These are phyloP conservation scores for Exophiala viscosa DNA, from an alignment of 2,329 filamentous ascomycete genomes.

Conservation along the genomic window DNA sequence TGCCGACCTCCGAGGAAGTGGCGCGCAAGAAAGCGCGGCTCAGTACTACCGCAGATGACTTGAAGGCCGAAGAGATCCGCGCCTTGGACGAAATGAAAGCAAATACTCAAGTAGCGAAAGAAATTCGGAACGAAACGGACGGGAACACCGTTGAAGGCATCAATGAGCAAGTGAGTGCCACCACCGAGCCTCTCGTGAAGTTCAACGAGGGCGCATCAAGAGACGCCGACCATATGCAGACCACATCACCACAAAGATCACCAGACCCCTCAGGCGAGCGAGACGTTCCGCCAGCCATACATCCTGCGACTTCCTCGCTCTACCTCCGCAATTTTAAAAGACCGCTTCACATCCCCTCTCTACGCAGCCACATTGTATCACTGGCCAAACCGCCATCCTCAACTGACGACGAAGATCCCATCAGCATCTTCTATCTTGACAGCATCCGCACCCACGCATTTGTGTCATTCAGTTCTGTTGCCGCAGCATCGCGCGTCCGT, in stretches of 20 bases:
- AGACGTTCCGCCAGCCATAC: constrained; percentile 56
- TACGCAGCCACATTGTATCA: constrained; percentile 65
- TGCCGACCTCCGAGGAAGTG: constrained; percentile 52
- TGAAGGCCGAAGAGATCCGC: constrained; percentile 24
- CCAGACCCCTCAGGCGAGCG: constrained; percentile 35
- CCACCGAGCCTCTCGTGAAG: background rate
- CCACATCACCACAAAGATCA: constrained; percentile 21
- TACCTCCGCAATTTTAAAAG: constrained; percentile 92
- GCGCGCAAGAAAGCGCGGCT: constrained; percentile 55
- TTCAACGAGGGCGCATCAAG: background rate
- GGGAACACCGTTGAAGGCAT: constrained; percentile 32
- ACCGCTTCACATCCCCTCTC: constrained; percentile 65
- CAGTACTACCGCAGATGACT: constrained; percentile 27
- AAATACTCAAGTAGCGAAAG: constrained; percentile 24
- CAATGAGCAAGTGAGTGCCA: background rate
- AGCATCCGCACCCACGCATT: constrained; percentile 84
- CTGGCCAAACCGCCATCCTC: constrained; percentile 61
- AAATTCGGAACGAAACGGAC: constrained; percentile 30
- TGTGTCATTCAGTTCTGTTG: constrained; percentile 64
- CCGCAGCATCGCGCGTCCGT: constrained; percentile 73
- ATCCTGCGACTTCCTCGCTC: constrained; percentile 70
- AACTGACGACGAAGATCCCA: constrained; percentile 49
- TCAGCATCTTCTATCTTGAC: constrained; percentile 75
- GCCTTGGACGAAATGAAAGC: constrained; percentile 19
- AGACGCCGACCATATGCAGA: background rate